A percentile compares a stretch with the other conserved stretches of the same genome.
Evolutionary conservation across 164 flowering plant species (phyloP).

Genomic region (Cinnamomum micranthum): DNA sequence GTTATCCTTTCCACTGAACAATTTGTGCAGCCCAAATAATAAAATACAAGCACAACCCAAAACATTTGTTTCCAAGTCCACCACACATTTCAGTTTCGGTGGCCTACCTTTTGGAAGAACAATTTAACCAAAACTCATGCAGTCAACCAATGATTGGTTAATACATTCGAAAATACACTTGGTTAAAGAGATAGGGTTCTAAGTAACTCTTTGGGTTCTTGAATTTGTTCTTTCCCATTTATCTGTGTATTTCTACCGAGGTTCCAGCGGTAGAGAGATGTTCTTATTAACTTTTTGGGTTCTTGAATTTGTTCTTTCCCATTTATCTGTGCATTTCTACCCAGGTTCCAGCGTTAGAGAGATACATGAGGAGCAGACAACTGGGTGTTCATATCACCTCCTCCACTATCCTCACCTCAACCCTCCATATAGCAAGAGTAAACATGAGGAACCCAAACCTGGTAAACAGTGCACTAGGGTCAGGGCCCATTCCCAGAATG

Average conservation of each 20-base stretch:
- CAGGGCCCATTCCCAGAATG: conserved; percentile 39
- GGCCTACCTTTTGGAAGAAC: neutral
- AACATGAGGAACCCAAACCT: conserved; percentile 57
- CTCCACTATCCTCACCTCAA: conserved; percentile 89
- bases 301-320: neutral
- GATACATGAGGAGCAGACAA: conserved; percentile 76
- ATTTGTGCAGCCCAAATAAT: neutral
- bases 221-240: neutral
- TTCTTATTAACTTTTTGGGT: neutral
- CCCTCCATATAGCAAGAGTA: conserved; percentile 86
- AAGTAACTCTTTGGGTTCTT: neutral
- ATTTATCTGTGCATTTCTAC: neutral
- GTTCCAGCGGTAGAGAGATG: neutral
- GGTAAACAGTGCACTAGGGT: conserved; percentile 19
- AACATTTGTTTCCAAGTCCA: neutral
- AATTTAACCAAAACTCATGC: neutral
- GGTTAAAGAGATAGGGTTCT: neutral
- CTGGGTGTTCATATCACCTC: conserved; percentile 90
- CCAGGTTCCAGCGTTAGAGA: conserved; percentile 92
- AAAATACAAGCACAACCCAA: neutral
- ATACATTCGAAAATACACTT: too few species aligned
- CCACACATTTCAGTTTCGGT: neutral
- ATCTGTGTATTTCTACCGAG: too few species aligned
- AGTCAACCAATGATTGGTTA: neutral
- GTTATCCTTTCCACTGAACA: neutral